Evolutionary conservation across 1,139 yeast genomes (phyloP).

Genomic region (Protomyces inouyei): DNA sequence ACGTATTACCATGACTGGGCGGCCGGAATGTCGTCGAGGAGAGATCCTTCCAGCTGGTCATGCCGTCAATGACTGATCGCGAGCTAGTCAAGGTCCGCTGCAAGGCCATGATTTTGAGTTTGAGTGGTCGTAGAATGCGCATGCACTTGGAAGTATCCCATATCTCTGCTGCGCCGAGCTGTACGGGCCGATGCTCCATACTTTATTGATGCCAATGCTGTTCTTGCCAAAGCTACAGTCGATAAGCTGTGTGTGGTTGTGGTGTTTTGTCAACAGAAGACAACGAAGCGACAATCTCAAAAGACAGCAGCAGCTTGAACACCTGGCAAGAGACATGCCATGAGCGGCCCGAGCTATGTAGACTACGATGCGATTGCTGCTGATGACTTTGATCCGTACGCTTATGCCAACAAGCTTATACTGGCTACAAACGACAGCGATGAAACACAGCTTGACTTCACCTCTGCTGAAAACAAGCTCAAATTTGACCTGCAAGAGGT

Average conservation of each 20-base stretch:
- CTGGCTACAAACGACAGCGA: slow-evolving; percentile 19
- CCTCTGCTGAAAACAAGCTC: slow-evolving; percentile 23
- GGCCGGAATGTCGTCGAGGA: background rate
- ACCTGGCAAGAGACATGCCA: background rate
- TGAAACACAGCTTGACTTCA: slow-evolving; percentile 15
- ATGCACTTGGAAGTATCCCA: slow-evolving; percentile 26
- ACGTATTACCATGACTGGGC: background rate
- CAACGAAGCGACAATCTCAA: background rate
- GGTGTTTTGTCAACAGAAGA: background rate
- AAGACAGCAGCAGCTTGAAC: background rate
- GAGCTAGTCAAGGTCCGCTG: slow-evolving; percentile 8
- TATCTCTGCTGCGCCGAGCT: background rate
- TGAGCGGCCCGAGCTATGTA: slow-evolving; percentile 17
- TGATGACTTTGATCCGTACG: slow-evolving; percentile 13
- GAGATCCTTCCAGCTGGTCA: slow-evolving; percentile 11
- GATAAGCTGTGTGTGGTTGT: background rate
- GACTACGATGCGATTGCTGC: slow-evolving; percentile 11
- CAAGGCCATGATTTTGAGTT: slow-evolving; percentile 21
- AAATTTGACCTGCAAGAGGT: slow-evolving; percentile 23
- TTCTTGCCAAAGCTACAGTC: background rate
- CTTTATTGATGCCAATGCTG: background rate
- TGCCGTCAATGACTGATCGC: slow-evolving; percentile 6
- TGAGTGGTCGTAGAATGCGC: slow-evolving; percentile 22
- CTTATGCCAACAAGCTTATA: slow-evolving; percentile 14
- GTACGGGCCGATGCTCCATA: background rate